Base-by-base conservation (phyloP, 2,329 filamentous ascomycete genomes). In the Xylaria sp. region DNA sequence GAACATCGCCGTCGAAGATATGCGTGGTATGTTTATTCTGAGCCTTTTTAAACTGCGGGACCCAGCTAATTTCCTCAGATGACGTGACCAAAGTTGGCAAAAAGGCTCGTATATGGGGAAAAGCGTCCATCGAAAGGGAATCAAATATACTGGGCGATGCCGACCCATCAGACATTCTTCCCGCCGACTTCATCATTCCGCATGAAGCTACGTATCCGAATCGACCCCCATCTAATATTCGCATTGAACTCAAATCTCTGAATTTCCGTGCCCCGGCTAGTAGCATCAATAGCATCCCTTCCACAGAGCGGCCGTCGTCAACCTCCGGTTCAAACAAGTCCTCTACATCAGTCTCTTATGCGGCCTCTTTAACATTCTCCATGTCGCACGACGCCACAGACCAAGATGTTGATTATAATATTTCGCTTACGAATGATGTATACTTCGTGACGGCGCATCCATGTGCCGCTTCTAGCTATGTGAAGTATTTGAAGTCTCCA, bases 371-470 rank as follows among this genome's bases (percentile, higher is more conserved):
- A 5, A 73, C 79, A 5, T 86, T 86, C 70, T 77, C 76, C 1
- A 79, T 85, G 10, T 79, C 79, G 13, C 78, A 82, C 43, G 83
- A 83, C 36, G 79, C 81, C 1, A 75, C 79, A 1, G 80, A 82
- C 0, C 80, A 83, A 54, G 80, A 78, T 52, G 73, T 78, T 31
- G 75, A 84, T 64, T 73, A 84, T 62, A 82, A 81, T 1, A 83
- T 85, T 61, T 75, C 83, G 0, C 78, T 92, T 10, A 79, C 80
- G 6, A 86, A 89, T 71, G 89, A 91, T 67, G 83, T 91, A 25
- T 86, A 86, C 73, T 91, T 91, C 75, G 87, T 91, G 20, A 91
- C 90, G 0, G 89, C 89, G 0, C 88, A 91, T 72, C 90, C 90
- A 0, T 92, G 90, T 73, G 84, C 87, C 5, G 85, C 87, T 1